Conservation (phyloP, 2,329 filamentous ascomycete genomes). For the Aspergillus alliaceus region DNA sequence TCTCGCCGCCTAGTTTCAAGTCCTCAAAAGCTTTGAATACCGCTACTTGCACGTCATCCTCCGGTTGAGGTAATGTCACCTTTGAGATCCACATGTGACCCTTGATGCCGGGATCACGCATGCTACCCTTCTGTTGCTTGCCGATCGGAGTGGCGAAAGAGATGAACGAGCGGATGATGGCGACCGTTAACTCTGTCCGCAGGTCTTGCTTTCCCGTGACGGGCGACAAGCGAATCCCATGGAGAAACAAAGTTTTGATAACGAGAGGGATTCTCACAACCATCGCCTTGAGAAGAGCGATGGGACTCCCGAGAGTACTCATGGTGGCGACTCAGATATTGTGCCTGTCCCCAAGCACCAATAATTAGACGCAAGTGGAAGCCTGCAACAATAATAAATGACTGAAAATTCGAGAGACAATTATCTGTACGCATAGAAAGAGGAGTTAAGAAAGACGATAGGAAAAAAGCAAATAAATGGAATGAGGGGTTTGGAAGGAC, state of each 20-base stretch:
- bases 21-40: constrained; percentile 41
- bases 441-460: too few relatives aligned
- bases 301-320: constrained; percentile 22
- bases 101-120: constrained; percentile 67
- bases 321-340: constrained; percentile 13
- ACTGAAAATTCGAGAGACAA: neutral
- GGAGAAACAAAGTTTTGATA: constrained; percentile 42
- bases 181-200: constrained; percentile 69
- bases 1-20: constrained; percentile 39
- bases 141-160: constrained; percentile 54
- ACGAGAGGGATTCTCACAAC: constrained; percentile 43
- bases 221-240: constrained; percentile 63
- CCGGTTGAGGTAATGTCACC: constrained; percentile 62
- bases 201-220: constrained; percentile 77
- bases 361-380: too few relatives aligned
- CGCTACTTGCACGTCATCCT: constrained; percentile 43
- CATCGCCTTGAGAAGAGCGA: constrained; percentile 38
- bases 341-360: too few relatives aligned
- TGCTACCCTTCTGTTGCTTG: constrained; percentile 62
- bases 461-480: neutral
- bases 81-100: constrained; percentile 80
- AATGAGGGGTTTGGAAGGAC: neutral
- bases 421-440: too few relatives aligned
- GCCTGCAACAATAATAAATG: neutral
- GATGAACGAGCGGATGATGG: constrained; percentile 68